These are phyloP conservation scores for Mortierella sp. DNA, from an alignment of 371 early-diverging fungal species.

Conservation along the genomic window DNA sequence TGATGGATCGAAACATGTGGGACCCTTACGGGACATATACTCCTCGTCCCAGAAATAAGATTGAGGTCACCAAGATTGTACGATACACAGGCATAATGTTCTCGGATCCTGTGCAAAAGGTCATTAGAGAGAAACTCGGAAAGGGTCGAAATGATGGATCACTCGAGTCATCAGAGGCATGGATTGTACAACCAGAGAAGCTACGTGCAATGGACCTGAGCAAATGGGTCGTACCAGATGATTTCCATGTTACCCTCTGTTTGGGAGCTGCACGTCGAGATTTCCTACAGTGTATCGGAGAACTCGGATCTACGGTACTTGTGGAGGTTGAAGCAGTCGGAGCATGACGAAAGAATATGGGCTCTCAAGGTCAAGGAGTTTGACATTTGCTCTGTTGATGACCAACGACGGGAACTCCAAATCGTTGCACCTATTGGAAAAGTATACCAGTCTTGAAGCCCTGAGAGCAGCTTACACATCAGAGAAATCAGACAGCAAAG, in stretches of 20 bases:
- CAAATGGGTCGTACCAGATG: conserved; percentile 50
- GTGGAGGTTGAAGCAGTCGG: conserved; percentile 45
- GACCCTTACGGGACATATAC: conserved; percentile 49
- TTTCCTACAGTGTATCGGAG: conserved; percentile 23
- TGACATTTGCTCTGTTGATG: neutral
- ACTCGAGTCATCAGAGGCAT: neutral
- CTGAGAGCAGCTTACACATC: conserved; percentile 13
- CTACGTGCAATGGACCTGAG: conserved; percentile 14
- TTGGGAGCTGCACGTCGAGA: conserved; percentile 22
- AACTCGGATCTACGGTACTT: conserved; percentile 40
- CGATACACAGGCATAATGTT: conserved; percentile 55
- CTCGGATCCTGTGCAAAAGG: conserved; percentile 26
- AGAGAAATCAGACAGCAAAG: neutral
- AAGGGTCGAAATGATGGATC: neutral
- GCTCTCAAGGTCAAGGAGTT: conserved; percentile 49
- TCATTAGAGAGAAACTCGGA: conserved; percentile 20
- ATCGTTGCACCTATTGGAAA: conserved; percentile 41
- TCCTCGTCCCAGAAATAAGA: conserved; percentile 32
- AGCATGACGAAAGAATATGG: conserved; percentile 33
- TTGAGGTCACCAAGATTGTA: conserved; percentile 27
- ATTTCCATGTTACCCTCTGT: conserved; percentile 46
- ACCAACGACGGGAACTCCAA: conserved; percentile 3
- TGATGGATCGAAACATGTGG: conserved; percentile 36
- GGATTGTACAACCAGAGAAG: conserved; percentile 23
- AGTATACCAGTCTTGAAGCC: conserved; percentile 12